phyloP scores from a whole-genome alignment of 305 asterid species.

The Ruellia speciosa region DNA sequence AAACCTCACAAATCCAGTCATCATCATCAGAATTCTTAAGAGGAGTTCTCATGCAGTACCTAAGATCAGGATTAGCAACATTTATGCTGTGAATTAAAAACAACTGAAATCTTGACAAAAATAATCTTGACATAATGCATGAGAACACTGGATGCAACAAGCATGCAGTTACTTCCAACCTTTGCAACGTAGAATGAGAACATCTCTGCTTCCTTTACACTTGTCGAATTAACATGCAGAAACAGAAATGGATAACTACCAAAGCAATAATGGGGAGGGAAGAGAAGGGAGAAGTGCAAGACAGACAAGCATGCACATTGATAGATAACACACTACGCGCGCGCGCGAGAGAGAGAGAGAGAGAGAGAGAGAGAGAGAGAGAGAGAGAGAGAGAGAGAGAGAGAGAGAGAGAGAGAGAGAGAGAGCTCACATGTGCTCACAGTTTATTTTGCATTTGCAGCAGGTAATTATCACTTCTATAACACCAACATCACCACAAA shows the following conservation, averaged over 20 bases:
- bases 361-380: no score
- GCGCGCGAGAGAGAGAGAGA: no score
- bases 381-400: neutral
- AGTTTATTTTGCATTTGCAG: slow-evolving; percentile 19
- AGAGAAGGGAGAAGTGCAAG: no score
- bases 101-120: neutral
- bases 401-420: slow-evolving; percentile 11
- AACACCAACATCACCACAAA: slow-evolving; percentile 30
- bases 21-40: neutral
- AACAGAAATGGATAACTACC: no score
- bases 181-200: slow-evolving; percentile 2
- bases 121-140: slow-evolving; percentile 2
- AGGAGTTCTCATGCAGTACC: slow-evolving; percentile 29
- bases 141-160: neutral
- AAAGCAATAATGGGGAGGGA: neutral
- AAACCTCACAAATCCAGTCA: slow-evolving; percentile 28
- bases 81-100: neutral
- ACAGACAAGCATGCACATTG: no score
- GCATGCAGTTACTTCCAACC: neutral
- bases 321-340: neutral
- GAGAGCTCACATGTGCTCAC: slow-evolving; percentile 28
- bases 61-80: slow-evolving; percentile 8
- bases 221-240: no score
- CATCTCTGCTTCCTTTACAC: neutral
- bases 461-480: slow-evolving; percentile 24